Evolutionary conservation across 1,284 basidiomycete species (phyloP).

Genomic region (Apiotrichum siamense): DNA sequence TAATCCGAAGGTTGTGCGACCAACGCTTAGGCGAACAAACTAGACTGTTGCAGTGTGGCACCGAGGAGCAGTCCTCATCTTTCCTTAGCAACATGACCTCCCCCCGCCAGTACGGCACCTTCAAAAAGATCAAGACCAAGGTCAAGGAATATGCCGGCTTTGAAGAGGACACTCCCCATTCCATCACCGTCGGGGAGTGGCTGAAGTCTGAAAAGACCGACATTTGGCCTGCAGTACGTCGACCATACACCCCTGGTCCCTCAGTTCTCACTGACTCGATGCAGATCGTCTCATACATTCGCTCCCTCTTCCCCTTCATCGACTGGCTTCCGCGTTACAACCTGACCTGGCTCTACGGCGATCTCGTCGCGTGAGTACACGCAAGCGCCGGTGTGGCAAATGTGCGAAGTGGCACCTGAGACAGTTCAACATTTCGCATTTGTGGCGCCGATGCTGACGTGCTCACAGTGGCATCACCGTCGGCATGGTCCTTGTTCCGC

Average conservation of each 20-base stretch:
- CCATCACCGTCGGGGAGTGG: slow-evolving; percentile 30
- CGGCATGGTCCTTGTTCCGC: slow-evolving; percentile 84
- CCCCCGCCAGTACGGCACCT: neutral
- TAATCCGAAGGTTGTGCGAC: too few species aligned
- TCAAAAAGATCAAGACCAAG: slow-evolving; percentile 8
- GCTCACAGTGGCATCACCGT: slow-evolving; percentile 63
- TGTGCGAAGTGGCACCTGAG: neutral
- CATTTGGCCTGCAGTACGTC: slow-evolving; percentile 24
- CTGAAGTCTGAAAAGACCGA: slow-evolving; percentile 22
- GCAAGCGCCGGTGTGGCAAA: neutral
- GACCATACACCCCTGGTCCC: neutral
- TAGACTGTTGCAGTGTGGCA: neutral
- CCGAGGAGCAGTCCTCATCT: neutral
- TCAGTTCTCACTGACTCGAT: neutral
- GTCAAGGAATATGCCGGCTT: slow-evolving; percentile 34
- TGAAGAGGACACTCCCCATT: slow-evolving; percentile 33
- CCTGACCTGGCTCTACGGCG: slow-evolving; percentile 52
- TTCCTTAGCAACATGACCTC: neutral
- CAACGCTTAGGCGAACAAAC: neutral
- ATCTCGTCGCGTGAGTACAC: slow-evolving; percentile 63
- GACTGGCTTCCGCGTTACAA: slow-evolving; percentile 78
- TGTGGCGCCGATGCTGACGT: too few species aligned
- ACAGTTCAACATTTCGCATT: neutral
- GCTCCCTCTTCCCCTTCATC: slow-evolving; percentile 71
- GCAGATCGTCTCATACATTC: slow-evolving; percentile 59